Percentiles rank a stretch among this genome's conserved stretches.
Evolutionary conservation across 78 protist genomes (phyloP).

Genomic region (Planoprotostelium fungivorum): DNA sequence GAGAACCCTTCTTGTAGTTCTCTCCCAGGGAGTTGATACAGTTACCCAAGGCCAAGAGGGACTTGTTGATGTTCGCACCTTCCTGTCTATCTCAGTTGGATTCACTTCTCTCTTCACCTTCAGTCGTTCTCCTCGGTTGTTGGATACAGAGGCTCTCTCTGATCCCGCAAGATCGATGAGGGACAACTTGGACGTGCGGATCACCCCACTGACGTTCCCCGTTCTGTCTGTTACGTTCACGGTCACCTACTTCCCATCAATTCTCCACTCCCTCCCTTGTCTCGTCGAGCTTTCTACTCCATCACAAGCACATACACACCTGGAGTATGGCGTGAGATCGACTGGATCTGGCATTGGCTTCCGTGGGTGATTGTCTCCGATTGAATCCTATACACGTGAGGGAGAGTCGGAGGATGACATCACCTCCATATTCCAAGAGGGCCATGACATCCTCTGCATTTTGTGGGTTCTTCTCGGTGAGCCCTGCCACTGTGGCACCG

Average conservation of each 20-base stretch:
- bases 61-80: slow-evolving; percentile 94
- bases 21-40: slow-evolving; percentile 89
- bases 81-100: slow-evolving; percentile 26
- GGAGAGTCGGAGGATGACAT: not conserved
- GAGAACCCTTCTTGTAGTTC: slow-evolving; percentile 7
- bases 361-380: slow-evolving; percentile 81
- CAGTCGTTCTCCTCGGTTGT: slow-evolving; percentile 76
- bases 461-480: slow-evolving; percentile 25
- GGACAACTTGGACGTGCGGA: slow-evolving; percentile 33
- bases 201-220: not conserved
- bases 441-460: slow-evolving; percentile 54
- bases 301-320: slow-evolving; percentile 34
- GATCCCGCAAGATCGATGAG: slow-evolving; percentile 94
- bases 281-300: too few species aligned
- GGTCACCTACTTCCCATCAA: not conserved
- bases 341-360: slow-evolving; percentile 78
- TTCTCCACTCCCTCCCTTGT: not conserved
- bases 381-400: slow-evolving; percentile 70
- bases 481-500: slow-evolving; percentile 32
- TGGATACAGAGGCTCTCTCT: slow-evolving; percentile 77
- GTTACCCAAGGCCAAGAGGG: slow-evolving; percentile 91
- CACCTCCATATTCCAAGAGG: slow-evolving; percentile 71
- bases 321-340: slow-evolving; percentile 95
- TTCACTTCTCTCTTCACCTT: not conserved
- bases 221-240: not conserved